Evolutionary conservation across 345 rosid genomes (phyloP).

Genomic region (Corchorus capsularis): DNA sequence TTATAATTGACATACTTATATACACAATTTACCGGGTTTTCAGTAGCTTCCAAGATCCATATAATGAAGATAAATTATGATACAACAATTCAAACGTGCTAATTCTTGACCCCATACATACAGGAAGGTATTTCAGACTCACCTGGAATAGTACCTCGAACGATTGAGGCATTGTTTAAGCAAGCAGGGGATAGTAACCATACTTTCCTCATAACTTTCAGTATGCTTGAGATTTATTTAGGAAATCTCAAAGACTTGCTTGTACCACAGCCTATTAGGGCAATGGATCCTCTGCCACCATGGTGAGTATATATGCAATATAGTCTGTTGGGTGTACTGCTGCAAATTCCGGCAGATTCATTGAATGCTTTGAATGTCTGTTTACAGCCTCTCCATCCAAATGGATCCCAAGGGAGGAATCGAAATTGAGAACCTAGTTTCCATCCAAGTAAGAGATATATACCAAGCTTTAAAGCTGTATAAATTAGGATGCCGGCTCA

Average conservation of each 20-base stretch:
- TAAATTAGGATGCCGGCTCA: constrained; percentile 65
- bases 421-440: constrained; percentile 64
- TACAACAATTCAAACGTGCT: not conserved
- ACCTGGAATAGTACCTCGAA: constrained; percentile 68
- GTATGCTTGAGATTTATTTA: constrained; percentile 89
- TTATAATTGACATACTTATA: not conserved
- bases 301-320: constrained; percentile 42
- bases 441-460: constrained; percentile 56
- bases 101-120: not conserved
- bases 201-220: constrained; percentile 52
- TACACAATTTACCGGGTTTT: not conserved
- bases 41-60: not conserved
- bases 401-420: constrained; percentile 59
- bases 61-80: not conserved
- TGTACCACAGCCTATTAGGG: constrained; percentile 51
- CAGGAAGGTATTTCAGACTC: constrained; percentile 70
- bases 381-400: constrained; percentile 67
- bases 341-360: constrained; percentile 15
- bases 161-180: constrained; percentile 57
- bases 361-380: constrained; percentile 6
- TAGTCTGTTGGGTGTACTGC: not conserved
- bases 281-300: constrained; percentile 54
- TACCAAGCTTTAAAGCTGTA: constrained; percentile 70
- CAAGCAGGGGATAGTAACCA: constrained; percentile 60
- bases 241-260: constrained; percentile 81